phyloP scores from a whole-genome alignment of 768 basidiomycete genomes.

The Guyanaporus albipodus region DNA sequence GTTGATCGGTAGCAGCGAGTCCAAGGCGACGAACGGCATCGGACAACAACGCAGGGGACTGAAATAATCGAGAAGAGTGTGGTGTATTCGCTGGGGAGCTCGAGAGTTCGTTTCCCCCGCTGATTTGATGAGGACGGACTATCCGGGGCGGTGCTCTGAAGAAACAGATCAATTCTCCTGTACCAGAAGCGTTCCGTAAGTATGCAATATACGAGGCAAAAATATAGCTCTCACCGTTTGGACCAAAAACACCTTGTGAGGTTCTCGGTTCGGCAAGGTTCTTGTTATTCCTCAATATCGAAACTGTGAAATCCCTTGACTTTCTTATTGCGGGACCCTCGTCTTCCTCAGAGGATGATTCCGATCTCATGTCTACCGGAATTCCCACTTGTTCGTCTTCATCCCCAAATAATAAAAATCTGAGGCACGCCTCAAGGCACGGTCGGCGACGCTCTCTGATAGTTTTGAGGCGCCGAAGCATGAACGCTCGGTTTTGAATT shows the following conservation, averaged over 20 bases:
- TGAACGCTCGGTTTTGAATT: conserved; percentile 68
- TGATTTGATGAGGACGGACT: conserved; percentile 45
- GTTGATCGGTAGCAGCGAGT: conserved; percentile 56
- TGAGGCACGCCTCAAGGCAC: conserved; percentile 78
- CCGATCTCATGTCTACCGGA: conserved; percentile 45
- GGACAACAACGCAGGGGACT: conserved; percentile 65
- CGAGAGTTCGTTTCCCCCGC: conserved; percentile 43
- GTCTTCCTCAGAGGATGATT: conserved; percentile 67
- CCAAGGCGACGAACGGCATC: conserved; percentile 69
- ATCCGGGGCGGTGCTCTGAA: conserved; percentile 74
- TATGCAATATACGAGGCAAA: background rate
- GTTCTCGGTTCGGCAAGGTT: conserved; percentile 82
- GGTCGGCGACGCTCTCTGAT: conserved; percentile 73
- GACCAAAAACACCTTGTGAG: conserved; percentile 85
- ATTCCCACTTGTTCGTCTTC: conserved; percentile 50
- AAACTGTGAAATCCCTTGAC: conserved; percentile 48
- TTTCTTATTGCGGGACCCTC: conserved; percentile 40
- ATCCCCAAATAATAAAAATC: conserved; percentile 71
- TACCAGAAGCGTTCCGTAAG: conserved; percentile 1
- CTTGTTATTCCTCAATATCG: conserved; percentile 60
- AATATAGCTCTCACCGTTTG: conserved; percentile 57
- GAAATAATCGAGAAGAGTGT: conserved; percentile 37
- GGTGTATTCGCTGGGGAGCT: conserved; percentile 38
- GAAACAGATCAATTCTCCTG: conserved; percentile 86
- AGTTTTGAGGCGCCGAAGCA: conserved; percentile 69